Conservation (phyloP, 371 early-diverging fungal genomes). For the Funneliformis caledonium region DNA sequence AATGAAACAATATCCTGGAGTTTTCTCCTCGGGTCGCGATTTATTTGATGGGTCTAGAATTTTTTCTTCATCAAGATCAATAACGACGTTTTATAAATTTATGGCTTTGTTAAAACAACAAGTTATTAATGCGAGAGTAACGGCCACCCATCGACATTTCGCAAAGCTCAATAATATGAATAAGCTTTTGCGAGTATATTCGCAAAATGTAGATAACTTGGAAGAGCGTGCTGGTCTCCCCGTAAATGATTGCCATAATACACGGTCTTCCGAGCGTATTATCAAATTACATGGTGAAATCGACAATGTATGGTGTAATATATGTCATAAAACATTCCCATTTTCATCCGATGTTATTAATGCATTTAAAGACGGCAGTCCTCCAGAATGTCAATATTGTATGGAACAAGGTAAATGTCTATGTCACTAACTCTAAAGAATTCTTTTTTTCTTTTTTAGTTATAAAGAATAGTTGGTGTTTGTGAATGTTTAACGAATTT, state of each 20-base stretch:
- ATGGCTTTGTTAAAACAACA: constrained; percentile 90
- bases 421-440: not conserved
- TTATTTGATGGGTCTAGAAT: constrained; percentile 91
- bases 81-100: constrained; percentile 89
- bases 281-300: constrained; percentile 95
- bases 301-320: constrained; percentile 81
- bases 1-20: constrained; percentile 75
- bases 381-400: constrained; percentile 86
- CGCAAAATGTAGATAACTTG: constrained; percentile 98
- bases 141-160: constrained; percentile 90
- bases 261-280: constrained; percentile 49
- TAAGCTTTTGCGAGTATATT: constrained; percentile 87
- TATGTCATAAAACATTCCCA: constrained; percentile 68
- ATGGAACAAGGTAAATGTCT: constrained; percentile 43
- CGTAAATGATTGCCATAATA: constrained; percentile 43
- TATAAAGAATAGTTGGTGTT: not conserved
- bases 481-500: not conserved
- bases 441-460: not conserved
- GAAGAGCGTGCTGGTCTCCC: constrained; percentile 70
- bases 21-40: constrained; percentile 86
- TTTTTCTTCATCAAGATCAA: constrained; percentile 75
- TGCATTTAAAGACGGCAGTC: constrained; percentile 69
- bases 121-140: constrained; percentile 74
- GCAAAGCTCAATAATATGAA: constrained; percentile 71
- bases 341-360: constrained; percentile 60